A percentile compares a stretch with the other conserved stretches of the same genome.
Conservation (phyloP, 352 stramenopile species). For the Phytophthora ramorum region DNA sequence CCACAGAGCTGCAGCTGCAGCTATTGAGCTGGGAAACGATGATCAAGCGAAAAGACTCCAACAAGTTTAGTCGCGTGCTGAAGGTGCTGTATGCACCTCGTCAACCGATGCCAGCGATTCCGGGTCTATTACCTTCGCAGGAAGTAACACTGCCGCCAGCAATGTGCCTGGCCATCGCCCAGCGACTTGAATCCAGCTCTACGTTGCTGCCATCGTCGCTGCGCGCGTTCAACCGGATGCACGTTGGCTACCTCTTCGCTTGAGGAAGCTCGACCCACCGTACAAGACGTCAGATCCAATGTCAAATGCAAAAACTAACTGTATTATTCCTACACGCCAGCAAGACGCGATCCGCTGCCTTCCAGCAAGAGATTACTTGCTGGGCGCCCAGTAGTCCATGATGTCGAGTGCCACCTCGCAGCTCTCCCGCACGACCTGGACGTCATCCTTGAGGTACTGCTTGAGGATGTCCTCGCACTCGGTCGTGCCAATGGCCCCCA, state of each 20-base stretch:
- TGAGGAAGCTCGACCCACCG: slow-evolving; percentile 18
- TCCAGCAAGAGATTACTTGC: slow-evolving; percentile 38
- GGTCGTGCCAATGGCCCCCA: slow-evolving; percentile 95
- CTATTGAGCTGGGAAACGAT: slow-evolving; percentile 80
- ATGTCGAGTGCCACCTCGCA: slow-evolving; percentile 97
- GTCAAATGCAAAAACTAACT: slow-evolving; percentile 28
- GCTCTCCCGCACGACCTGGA: slow-evolving; percentile 94
- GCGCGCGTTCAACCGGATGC: slow-evolving; percentile 60
- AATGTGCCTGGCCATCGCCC: slow-evolving; percentile 39
- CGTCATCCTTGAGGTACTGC: slow-evolving; percentile 67
- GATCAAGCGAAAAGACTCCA: slow-evolving; percentile 38
- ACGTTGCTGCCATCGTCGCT: slow-evolving; percentile 56
- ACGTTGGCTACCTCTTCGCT: slow-evolving; percentile 65
- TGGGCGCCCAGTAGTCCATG: slow-evolving; percentile 95
- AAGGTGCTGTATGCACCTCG: slow-evolving; percentile 65
- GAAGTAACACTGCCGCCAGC: slow-evolving; percentile 42
- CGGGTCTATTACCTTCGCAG: slow-evolving; percentile 34
- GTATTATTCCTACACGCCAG: slow-evolving; percentile 37
- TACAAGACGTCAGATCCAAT: background rate
- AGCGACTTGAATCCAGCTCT: slow-evolving; percentile 54
- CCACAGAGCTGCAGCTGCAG: slow-evolving; percentile 45
- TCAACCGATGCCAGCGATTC: slow-evolving; percentile 15
- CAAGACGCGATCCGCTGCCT: slow-evolving; percentile 1
- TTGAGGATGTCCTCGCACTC: slow-evolving; percentile 93
- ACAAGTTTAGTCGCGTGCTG: slow-evolving; percentile 61